Base-by-base conservation (phyloP, 2,329 filamentous ascomycete species). In the Fusarium bactridioides region DNA sequence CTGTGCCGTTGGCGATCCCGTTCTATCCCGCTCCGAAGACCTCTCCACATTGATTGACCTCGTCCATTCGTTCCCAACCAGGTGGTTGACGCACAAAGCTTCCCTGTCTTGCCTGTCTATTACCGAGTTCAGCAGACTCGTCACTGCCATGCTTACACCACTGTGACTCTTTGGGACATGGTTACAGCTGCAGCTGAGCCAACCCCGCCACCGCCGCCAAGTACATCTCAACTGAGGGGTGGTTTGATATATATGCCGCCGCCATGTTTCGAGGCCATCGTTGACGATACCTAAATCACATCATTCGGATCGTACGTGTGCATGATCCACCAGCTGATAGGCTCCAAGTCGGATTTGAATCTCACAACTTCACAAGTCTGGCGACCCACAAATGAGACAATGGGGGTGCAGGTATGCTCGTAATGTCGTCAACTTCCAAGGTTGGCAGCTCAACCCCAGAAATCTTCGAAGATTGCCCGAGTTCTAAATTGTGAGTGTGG, bases 11-110 rank as follows among this genome's bases (percentile, higher is more conserved):
- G 60, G 48, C 61, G 66, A 74, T 78, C 74, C 76, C 76, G 76
- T 72, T 75, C 76, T 77, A 64, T 78, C 72, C 76, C 76, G 76
- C 68, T 68, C 72, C 72, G 64, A 61, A 61, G 59, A 62, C 58
- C 55, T 74, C 55, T 74, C 55, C 66, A 67, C 64, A 69, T 55
- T 48, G 65, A 71, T 61, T 69, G 64, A 67, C 64, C 64, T 75
- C 67, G 58, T 56, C 63, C 67, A 77, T 67, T 69, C 71, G 63
- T 65, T 75, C 72, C 76, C 76, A 75, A 67, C 74, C 66, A 62
- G 65, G 59, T 61, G 76, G 72, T 77, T 76, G 70, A 74, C 56
- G 61, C 66, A 76, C 61, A 73, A 66, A 66, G 61, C 57, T 68
- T 61, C 67, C 67, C 51, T 76, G 61, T 33, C 62, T 69, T 56